These are phyloP conservation scores for Aspergillus leporis DNA, from an alignment of 495 filamentous ascomycete species.

Conservation along the genomic window DNA sequence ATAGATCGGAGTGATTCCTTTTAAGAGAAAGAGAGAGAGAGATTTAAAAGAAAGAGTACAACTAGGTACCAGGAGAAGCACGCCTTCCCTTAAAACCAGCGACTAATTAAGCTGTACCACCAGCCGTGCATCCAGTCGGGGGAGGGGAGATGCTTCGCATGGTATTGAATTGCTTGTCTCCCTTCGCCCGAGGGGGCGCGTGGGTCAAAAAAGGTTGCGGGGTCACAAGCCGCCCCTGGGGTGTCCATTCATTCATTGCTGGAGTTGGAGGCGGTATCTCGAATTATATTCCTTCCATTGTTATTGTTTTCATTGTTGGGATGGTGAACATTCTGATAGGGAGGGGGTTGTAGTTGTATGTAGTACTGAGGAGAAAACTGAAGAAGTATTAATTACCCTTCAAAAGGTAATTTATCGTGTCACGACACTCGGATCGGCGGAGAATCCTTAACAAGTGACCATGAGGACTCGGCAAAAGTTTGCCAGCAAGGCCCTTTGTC, in stretches of 20 bases:
- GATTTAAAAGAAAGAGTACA: neutral
- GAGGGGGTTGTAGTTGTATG: too few relatives aligned
- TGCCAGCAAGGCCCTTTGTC: too few relatives aligned
- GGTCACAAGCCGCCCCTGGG: slow-evolving; percentile 13
- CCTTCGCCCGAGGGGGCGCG: slow-evolving; percentile 35
- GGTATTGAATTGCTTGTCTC: slow-evolving; percentile 17
- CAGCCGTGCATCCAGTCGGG: neutral
- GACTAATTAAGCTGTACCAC: neutral
- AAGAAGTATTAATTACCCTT: too few relatives aligned
- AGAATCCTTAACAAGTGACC: too few relatives aligned
- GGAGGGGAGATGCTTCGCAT: slow-evolving; percentile 1
- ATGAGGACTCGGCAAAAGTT: too few relatives aligned
- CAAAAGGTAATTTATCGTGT: too few relatives aligned
- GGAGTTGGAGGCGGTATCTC: neutral
- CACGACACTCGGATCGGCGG: too few relatives aligned
- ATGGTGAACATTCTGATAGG: too few relatives aligned
- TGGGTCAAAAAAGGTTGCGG: slow-evolving; percentile 16
- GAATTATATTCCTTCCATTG: neutral
- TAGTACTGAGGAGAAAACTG: too few relatives aligned
- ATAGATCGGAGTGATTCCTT: too few relatives aligned
- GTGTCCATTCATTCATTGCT: neutral
- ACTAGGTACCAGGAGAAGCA: neutral
- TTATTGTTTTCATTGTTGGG: too few relatives aligned
- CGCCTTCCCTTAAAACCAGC: neutral
- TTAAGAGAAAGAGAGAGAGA: neutral